phyloP scores from a whole-genome alignment of 192 early-diverging fungal species.

The Phlyctochytrium arcticum region DNA sequence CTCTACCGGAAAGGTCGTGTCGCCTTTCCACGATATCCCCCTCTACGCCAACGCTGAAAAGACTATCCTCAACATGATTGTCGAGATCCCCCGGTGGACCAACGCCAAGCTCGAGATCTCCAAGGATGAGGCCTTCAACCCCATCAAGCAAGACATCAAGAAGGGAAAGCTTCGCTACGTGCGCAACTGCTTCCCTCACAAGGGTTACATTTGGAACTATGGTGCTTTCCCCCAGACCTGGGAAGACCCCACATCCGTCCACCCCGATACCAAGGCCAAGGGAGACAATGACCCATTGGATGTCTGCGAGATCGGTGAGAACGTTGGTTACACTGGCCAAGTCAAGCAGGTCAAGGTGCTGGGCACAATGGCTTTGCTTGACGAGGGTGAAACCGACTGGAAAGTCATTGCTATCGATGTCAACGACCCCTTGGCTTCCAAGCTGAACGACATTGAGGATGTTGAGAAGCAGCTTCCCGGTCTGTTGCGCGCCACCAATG shows the following conservation, averaged over 20 bases:
- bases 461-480: constrained; percentile 97
- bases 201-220: constrained; percentile 99
- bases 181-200: constrained; percentile 98
- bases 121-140: constrained; percentile 96
- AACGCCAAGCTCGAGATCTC: constrained; percentile 99
- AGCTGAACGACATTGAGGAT: constrained; percentile 98
- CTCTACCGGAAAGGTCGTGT: constrained; percentile 74
- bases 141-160: constrained; percentile 98
- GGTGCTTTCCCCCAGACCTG: constrained; percentile 99
- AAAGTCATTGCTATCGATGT: constrained; percentile 98
- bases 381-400: constrained; percentile 99
- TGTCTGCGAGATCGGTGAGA: constrained; percentile 97
- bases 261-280: constrained; percentile 91
- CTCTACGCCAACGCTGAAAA: constrained; percentile 88
- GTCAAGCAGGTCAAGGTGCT: constrained; percentile 99
- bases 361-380: constrained; percentile 97
- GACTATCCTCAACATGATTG: constrained; percentile 95
- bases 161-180: constrained; percentile 99
- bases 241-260: constrained; percentile 90
- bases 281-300: constrained; percentile 99
- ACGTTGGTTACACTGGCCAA: constrained; percentile 86
- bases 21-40: constrained; percentile 98
- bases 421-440: constrained; percentile 94
- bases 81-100: constrained; percentile 98
- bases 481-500: constrained; percentile 91